Percentiles rank a stretch among this genome's conserved stretches.
Evolutionary conservation across 2,329 filamentous ascomycete genomes (phyloP).

Genomic region (Colletotrichum sp.): DNA sequence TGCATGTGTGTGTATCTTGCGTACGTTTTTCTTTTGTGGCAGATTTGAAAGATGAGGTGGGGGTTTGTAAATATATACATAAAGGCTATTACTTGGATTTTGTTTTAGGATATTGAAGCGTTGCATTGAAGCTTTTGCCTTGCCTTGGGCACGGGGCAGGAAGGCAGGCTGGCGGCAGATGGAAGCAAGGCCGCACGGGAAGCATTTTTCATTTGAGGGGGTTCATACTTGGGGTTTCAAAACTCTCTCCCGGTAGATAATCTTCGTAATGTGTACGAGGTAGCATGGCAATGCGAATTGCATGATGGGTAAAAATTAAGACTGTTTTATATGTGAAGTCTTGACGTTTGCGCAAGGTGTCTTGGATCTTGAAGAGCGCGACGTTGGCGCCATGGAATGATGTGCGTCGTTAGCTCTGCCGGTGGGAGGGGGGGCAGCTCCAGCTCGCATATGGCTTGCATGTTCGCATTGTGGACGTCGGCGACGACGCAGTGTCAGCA

Average conservation of each 20-base stretch:
- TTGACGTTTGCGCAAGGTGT: neutral
- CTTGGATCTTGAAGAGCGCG: neutral
- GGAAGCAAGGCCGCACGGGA: neutral
- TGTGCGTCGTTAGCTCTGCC: neutral
- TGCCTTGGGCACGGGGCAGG: neutral
- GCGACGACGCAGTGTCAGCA: neutral
- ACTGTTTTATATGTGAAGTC: neutral
- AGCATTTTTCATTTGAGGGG: neutral
- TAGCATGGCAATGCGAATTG: neutral
- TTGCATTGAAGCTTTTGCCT: neutral
- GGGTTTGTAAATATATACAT: neutral
- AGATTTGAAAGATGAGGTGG: neutral
- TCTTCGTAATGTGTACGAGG: slow-evolving; percentile 16
- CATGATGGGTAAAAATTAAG: neutral
- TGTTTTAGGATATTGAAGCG: neutral
- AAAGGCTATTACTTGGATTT: neutral
- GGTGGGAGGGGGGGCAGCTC: neutral
- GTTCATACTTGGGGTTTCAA: neutral
- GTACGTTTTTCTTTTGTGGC: neutral
- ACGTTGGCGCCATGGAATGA: neutral
- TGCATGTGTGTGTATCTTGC: neutral
- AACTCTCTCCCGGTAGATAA: neutral
- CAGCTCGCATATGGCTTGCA: neutral
- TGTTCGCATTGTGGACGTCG: neutral
- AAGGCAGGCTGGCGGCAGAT: neutral